Evolutionary conservation across 2,329 filamentous ascomycete genomes (phyloP).

Genomic region (Fusarium subtropicale): DNA sequence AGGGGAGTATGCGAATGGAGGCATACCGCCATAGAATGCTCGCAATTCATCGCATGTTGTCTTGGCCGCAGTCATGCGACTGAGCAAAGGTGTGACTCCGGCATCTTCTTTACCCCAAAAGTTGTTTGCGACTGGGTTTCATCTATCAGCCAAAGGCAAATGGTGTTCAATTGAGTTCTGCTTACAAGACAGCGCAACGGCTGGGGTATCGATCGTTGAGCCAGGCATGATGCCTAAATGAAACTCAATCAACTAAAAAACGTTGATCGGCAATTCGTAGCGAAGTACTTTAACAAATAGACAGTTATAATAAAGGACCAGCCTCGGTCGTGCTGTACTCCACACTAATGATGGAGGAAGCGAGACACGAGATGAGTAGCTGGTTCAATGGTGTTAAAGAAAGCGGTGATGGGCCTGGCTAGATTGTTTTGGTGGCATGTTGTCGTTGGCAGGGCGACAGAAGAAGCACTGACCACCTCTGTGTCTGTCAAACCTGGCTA

Average conservation of each 20-base stretch:
- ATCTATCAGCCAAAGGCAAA: slow-evolving; percentile 31
- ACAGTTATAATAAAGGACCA: slow-evolving; percentile 37
- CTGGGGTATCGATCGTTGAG: slow-evolving; percentile 70
- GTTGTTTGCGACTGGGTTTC: slow-evolving; percentile 86
- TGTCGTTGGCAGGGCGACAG: slow-evolving; percentile 40
- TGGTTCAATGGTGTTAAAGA: slow-evolving; percentile 33
- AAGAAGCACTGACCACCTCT: slow-evolving; percentile 3
- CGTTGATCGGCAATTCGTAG: background rate
- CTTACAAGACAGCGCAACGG: slow-evolving; percentile 76
- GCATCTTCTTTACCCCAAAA: slow-evolving; percentile 99
- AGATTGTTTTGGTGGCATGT: slow-evolving; percentile 42
- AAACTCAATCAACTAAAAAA: slow-evolving; percentile 18
- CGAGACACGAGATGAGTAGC: slow-evolving; percentile 29
- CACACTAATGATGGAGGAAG: slow-evolving; percentile 34
- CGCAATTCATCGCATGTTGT: slow-evolving; percentile 94
- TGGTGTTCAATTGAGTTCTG: background rate
- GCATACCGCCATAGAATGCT: slow-evolving; percentile 84
- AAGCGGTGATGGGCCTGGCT: slow-evolving; percentile 15
- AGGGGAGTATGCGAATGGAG: background rate
- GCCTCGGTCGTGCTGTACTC: slow-evolving; percentile 37
- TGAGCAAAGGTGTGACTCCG: slow-evolving; percentile 88
- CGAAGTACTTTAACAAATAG: slow-evolving; percentile 9
- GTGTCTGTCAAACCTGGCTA: background rate
- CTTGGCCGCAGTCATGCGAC: slow-evolving; percentile 95
- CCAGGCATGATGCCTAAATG: slow-evolving; percentile 65